Evolutionary conservation across 2,329 filamentous ascomycete species (phyloP), one percentile per base, ranked within the genome.

Genomic region (Fusarium brevicatenulatum): DNA sequence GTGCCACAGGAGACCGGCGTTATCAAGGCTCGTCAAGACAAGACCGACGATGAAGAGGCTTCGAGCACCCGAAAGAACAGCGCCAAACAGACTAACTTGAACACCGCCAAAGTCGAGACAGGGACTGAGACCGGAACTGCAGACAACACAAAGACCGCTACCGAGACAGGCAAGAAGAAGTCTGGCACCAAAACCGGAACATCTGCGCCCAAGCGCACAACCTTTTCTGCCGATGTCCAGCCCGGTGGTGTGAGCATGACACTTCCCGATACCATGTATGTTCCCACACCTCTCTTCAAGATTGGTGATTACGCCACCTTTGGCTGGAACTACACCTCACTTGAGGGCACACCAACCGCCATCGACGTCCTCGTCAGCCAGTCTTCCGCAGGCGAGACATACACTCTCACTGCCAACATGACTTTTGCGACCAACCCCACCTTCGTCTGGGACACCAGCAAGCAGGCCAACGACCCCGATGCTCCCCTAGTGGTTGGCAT

Each of bases 301-400:
- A 89, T 91, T 68, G 87, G 88, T 68, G 86, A 91, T 76, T 83
- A 83, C 49, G 82, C 91, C 47, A 91, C 89, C 19, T 90, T 88
- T 80, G 85, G 82, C 52, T 92, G 90, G 89, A 91, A 91, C 81
- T 92, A 91, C 82, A 92, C 90, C 7, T 86, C 86, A 49, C 80
- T 92, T 36, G 83, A 85, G 62, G 88, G 82, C 32, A 87, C 84
- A 3, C 90, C 90, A 4, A 89, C 87, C 7, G 90, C 89, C 44
- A 78, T 92, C 64, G 89, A 92, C 71, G 83, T 92, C 19, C 79
- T 91, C 64, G 83, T 89, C 39, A 88, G 87, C 72, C 90, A 88
- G 82, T 86, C 86, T 44, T 79, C 79, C 12, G 87, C 85, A 49
- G 80, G 83, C 25, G 83, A 85, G 68, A 86, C 89, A 5, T 91